Conservation (phyloP, 306 rosid genomes). For the Corylus heterophylla region DNA sequence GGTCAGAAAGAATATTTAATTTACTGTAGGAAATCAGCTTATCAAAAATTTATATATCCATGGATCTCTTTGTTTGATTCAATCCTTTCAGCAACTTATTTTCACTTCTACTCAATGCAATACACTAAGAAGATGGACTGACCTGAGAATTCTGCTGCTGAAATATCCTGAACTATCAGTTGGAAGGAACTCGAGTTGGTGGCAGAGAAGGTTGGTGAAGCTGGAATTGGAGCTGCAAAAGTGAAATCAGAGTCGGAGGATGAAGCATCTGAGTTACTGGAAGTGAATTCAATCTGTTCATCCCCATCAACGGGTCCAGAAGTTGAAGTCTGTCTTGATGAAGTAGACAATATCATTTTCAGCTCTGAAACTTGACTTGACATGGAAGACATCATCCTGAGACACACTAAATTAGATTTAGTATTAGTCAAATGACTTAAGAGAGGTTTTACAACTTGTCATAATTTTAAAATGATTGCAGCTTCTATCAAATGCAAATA, state of each 20-base stretch:
- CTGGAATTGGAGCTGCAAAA: constrained; percentile 57
- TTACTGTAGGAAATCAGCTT: constrained; percentile 4
- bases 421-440: constrained; percentile 58
- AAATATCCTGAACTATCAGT: constrained; percentile 70
- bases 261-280: constrained; percentile 80
- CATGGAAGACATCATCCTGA: constrained; percentile 93
- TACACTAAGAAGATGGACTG: constrained; percentile 38
- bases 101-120: constrained; percentile 7
- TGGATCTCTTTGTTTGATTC: not conserved
- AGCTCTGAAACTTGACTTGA: constrained; percentile 84
- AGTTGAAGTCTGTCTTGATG: constrained; percentile 64
- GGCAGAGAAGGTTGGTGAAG: constrained; percentile 39
- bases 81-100: not conserved
- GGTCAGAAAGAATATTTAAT: not conserved
- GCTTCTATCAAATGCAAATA: constrained; percentile 25
- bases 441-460: constrained; percentile 30
- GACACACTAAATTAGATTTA: constrained; percentile 76
- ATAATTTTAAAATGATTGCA: constrained; percentile 13
- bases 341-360: constrained; percentile 63
- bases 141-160: constrained; percentile 73
- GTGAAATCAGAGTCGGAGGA: constrained; percentile 78
- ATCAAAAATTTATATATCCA: constrained; percentile 9
- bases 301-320: constrained; percentile 60
- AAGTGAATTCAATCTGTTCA: constrained; percentile 45
- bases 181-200: constrained; percentile 39